These are phyloP conservation scores for Phytopythium cucurbitacearum DNA, from an alignment of 352 stramenopile genomes.

Conservation along the genomic window DNA sequence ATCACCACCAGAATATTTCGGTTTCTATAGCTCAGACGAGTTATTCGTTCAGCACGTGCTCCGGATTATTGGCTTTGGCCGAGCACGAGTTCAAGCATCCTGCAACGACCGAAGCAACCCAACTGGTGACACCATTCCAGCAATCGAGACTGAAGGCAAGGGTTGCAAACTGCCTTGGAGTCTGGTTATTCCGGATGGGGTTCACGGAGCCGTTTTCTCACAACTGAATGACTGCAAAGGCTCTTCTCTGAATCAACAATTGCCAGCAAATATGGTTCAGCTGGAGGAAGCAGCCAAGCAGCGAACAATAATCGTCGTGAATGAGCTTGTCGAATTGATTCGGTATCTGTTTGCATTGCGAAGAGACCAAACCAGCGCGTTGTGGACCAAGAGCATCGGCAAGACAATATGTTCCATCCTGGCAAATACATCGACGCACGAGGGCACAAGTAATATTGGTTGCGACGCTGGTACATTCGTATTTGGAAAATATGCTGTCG, in stretches of 20 bases:
- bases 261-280: slow-evolving; percentile 13
- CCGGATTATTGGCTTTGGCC: slow-evolving; percentile 41
- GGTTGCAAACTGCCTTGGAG: slow-evolving; percentile 15
- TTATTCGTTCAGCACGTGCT: slow-evolving; percentile 44
- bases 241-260: not conserved
- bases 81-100: slow-evolving; percentile 14
- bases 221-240: not conserved
- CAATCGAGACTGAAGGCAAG: too few species aligned
- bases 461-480: slow-evolving; percentile 3
- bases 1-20: slow-evolving; percentile 2
- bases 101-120: not conserved
- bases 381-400: slow-evolving; percentile 17
- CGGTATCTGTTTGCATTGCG: slow-evolving; percentile 10
- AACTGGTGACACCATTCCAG: not conserved
- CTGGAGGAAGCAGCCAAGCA: slow-evolving; percentile 19
- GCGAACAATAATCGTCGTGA: slow-evolving; percentile 19
- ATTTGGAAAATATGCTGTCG: slow-evolving; percentile 20
- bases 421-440: slow-evolving; percentile 1
- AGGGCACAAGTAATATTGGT: not conserved
- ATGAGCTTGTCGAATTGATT: slow-evolving; percentile 25
- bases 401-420: slow-evolving; percentile 4
- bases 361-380: not conserved
- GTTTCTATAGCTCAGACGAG: slow-evolving; percentile 20
- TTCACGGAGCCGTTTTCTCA: slow-evolving; percentile 31
- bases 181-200: slow-evolving; percentile 19